Percentiles rank a stretch among this genome's conserved stretches.
Conservation (phyloP, 371 early-diverging fungal genomes). For the Mortierella sp. region DNA sequence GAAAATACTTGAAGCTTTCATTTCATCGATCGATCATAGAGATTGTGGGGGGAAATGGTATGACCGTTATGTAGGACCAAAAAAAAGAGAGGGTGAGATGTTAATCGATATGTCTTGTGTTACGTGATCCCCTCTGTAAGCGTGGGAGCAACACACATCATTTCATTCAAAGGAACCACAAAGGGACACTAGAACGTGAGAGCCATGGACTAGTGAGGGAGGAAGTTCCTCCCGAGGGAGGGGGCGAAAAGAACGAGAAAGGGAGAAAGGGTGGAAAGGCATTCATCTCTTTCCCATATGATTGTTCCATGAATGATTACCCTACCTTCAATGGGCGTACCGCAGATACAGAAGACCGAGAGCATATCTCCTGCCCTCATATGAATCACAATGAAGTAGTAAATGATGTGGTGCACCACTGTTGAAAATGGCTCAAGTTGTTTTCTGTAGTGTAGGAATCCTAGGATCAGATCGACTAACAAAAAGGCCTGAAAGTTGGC, state of each 20-base stretch:
- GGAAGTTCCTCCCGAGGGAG: no score
- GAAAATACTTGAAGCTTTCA: conserved; percentile 47
- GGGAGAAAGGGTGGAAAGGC: no score
- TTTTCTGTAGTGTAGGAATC: conserved; percentile 57
- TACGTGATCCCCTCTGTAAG: neutral
- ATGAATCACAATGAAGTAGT: conserved; percentile 53
- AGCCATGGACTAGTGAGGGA: no score
- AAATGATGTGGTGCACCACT: conserved; percentile 67
- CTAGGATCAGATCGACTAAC: conserved; percentile 59
- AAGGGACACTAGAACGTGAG: no score
- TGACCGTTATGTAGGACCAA: neutral
- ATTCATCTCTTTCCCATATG: no score
- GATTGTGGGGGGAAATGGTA: neutral
- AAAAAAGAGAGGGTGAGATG: neutral
- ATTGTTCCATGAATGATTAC: neutral
- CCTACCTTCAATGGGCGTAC: conserved; percentile 49
- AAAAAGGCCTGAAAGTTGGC: conserved; percentile 57
- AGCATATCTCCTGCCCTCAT: conserved; percentile 47
- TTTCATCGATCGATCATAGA: neutral
- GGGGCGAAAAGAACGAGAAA: no score
- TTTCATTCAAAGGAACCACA: no score
- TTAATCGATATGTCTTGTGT: neutral
- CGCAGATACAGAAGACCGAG: conserved; percentile 44
- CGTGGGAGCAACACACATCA: neutral
- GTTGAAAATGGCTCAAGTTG: conserved; percentile 64